Base-by-base conservation (phyloP, 345 rosid genomes). In the Rhodamnia argentea region DNA sequence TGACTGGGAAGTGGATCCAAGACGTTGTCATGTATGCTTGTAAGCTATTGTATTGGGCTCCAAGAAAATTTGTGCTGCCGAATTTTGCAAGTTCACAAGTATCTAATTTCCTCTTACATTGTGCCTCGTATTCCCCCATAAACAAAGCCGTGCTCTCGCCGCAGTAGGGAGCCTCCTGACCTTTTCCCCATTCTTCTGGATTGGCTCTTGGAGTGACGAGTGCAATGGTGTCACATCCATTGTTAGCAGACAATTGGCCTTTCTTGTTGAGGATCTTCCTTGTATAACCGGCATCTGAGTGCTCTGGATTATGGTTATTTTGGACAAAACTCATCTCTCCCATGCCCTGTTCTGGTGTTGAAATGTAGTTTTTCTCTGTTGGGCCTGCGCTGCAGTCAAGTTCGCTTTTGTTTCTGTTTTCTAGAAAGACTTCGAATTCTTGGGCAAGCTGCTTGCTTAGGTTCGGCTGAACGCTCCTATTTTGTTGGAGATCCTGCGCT, bases 41-140 rank as follows among this genome's bases (percentile, higher is more conserved):
- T 58, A 88, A 85, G 83, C 87, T 90, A 89, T 90, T 88, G 59
- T 92, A 93, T 52, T 84, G 89, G 85, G 88, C 37, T 44, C 91
- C 95, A 32, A 64, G 52, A 18, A 84, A 42, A 87, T 92, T 93
- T 52, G 85, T 81, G 87, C 86, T 88, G 83, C 88, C 26, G 23
- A 29, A 53, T 5, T 90, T 60, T 84, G 87, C 88, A 82, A 56
- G 55, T 26, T 64, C 85, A 50, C 16, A 55, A 42, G 85, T 85
- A 76, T 76, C 70, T 84, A 84, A 85, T 87, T 70, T 88, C 88
- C 87, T 89, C 90, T 87, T 86, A 83, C 6, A 78, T 85, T 32
- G 83, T 70, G 81, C 81, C 20, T 70, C 7, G 24, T 70, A 70
- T 70, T 70, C 26, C 81, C 24, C 81, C 24, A 55, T 83, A 78